Conservation (phyloP, 2,329 filamentous ascomycete species). For the Parafenestella ontariensis region DNA sequence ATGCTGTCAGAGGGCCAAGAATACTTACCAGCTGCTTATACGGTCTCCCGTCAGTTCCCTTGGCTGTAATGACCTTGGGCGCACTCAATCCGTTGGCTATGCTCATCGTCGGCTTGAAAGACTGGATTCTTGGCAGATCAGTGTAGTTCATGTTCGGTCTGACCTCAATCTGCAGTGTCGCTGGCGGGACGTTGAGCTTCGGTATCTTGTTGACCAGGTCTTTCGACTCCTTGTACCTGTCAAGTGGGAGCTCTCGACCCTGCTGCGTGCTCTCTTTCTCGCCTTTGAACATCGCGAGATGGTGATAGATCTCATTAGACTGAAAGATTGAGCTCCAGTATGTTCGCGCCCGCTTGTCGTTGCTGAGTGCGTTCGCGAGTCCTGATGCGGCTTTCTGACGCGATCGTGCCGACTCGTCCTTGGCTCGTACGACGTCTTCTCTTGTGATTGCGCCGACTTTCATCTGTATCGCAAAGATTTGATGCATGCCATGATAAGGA, state of each 20-base stretch:
- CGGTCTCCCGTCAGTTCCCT: constrained; percentile 76
- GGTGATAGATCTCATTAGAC: constrained; percentile 71
- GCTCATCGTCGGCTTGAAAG: constrained; percentile 76
- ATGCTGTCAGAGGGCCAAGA: neutral
- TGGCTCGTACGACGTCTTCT: constrained; percentile 59
- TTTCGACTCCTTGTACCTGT: constrained; percentile 68
- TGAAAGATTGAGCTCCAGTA: constrained; percentile 77
- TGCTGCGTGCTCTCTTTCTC: constrained; percentile 68
- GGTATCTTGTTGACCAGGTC: constrained; percentile 69
- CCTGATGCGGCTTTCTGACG: constrained; percentile 75
- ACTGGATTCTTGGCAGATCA: constrained; percentile 74
- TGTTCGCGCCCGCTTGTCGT: constrained; percentile 57
- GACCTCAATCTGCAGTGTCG: constrained; percentile 85
- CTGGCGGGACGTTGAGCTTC: constrained; percentile 78
- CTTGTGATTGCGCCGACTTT: constrained; percentile 63
- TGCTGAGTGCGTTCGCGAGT: constrained; percentile 68
- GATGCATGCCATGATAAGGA: constrained; percentile 96
- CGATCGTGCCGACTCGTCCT: constrained; percentile 76
- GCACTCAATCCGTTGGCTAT: constrained; percentile 91
- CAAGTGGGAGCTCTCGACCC: constrained; percentile 68
- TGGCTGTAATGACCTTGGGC: constrained; percentile 88
- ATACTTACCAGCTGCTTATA: constrained; percentile 81
- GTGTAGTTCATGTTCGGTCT: constrained; percentile 77
- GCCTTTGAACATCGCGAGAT: constrained; percentile 70
- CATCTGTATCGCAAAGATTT: constrained; percentile 75